These are phyloP conservation scores for Hypoxylon sp. DNA, from an alignment of 2,329 filamentous ascomycete species.

Conservation along the genomic window DNA sequence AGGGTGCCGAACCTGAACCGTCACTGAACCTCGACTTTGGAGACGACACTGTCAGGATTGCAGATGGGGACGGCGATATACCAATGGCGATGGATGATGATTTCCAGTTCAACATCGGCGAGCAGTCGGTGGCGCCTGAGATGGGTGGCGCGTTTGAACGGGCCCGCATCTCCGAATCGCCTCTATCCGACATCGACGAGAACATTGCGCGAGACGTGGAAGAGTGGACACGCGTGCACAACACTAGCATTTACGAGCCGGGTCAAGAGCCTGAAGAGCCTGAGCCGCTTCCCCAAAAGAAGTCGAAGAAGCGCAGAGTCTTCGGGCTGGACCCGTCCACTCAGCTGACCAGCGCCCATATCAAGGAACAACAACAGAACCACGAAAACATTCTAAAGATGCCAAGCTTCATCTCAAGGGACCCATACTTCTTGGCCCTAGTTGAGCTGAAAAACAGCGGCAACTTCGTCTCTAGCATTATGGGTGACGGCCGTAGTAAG, in stretches of 20 bases:
- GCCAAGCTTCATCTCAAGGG: conserved; percentile 82
- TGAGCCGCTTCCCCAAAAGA: conserved; percentile 75
- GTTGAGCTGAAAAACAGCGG: conserved; percentile 93
- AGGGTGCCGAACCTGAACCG: conserved; percentile 64
- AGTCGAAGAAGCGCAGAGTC: conserved; percentile 81
- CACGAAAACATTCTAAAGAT: conserved; percentile 86
- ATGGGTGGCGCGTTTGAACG: conserved; percentile 60
- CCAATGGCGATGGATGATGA: conserved; percentile 71
- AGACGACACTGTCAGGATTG: conserved; percentile 64
- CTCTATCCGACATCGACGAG: conserved; percentile 74
- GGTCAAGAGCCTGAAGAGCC: conserved; percentile 64
- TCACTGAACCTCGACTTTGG: conserved; percentile 63
- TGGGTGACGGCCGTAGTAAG: conserved; percentile 79
- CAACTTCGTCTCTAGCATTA: conserved; percentile 85
- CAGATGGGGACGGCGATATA: conserved; percentile 70
- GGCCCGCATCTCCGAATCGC: conserved; percentile 72
- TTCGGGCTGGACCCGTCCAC: conserved; percentile 84
- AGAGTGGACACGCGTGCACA: conserved; percentile 62
- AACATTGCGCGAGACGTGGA: conserved; percentile 67
- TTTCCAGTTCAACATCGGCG: conserved; percentile 68
- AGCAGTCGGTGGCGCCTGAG: conserved; percentile 65
- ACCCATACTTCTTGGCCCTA: conserved; percentile 84
- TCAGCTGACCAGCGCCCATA: conserved; percentile 76
- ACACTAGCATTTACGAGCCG: conserved; percentile 68
- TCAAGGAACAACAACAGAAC: conserved; percentile 87